A percentile compares a stretch with the other conserved stretches of the same genome.
phyloP scores from a whole-genome alignment of 2,329 filamentous ascomycete species.

The Sclerotinia sclerotiorum region DNA sequence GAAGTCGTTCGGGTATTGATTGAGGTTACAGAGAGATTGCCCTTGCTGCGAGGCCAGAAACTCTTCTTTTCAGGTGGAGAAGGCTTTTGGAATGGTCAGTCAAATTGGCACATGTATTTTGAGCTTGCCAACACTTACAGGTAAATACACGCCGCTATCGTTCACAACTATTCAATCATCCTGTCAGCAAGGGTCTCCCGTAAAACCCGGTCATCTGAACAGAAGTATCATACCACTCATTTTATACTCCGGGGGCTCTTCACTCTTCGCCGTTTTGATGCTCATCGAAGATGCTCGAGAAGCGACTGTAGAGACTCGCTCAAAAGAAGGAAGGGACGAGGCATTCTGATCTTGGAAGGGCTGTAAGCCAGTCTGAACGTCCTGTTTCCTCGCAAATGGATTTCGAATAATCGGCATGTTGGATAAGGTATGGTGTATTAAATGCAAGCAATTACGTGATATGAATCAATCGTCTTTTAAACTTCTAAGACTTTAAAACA shows the following conservation, averaged over 20 bases:
- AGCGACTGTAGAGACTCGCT: slow-evolving; percentile 61
- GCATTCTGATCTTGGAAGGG: slow-evolving; percentile 49
- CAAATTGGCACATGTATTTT: slow-evolving; percentile 27
- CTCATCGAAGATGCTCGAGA: slow-evolving; percentile 63
- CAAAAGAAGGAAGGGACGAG: slow-evolving; percentile 52
- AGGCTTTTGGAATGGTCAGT: slow-evolving; percentile 55
- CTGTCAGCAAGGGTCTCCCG: slow-evolving; percentile 26
- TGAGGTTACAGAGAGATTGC: slow-evolving; percentile 54
- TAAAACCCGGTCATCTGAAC: not conserved
- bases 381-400: slow-evolving; percentile 63
- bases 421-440: not conserved
- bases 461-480: slow-evolving; percentile 18
- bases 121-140: slow-evolving; percentile 56
- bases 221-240: slow-evolving; percentile 65
- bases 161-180: slow-evolving; percentile 72
- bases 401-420: slow-evolving; percentile 51
- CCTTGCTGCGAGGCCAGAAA: slow-evolving; percentile 62
- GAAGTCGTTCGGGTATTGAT: slow-evolving; percentile 57
- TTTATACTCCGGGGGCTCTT: slow-evolving; percentile 72
- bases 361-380: slow-evolving; percentile 32
- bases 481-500: not conserved
- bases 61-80: slow-evolving; percentile 82
- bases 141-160: slow-evolving; percentile 91
- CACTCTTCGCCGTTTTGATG: slow-evolving; percentile 59
- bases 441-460: slow-evolving; percentile 11